phyloP scores from a whole-genome alignment of 768 basidiomycete genomes.

The Pleurotus tuber-regium region DNA sequence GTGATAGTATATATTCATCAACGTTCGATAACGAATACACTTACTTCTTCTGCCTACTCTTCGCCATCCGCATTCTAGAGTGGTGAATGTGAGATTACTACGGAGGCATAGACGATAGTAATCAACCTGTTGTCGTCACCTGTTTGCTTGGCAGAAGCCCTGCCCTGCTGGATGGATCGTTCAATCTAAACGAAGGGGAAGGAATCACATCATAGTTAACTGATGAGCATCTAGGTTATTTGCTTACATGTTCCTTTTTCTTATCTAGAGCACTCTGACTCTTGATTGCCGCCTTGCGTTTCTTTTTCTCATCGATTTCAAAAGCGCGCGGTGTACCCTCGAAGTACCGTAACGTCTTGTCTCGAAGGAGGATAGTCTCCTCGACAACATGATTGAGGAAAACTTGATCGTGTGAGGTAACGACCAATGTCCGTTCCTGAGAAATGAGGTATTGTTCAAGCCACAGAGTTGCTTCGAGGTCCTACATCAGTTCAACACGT shows the following conservation, averaged over 20 bases:
- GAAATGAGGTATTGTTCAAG: conserved; percentile 48
- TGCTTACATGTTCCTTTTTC: conserved; percentile 33
- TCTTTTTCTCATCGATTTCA: conserved; percentile 43
- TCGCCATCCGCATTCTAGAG: conserved; percentile 42
- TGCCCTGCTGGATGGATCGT: conserved; percentile 51
- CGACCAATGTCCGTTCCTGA: conserved; percentile 42
- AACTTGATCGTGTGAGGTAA: conserved; percentile 65
- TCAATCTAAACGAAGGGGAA: conserved; percentile 35
- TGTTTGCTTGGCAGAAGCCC: conserved; percentile 48
- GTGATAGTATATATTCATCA: background rate
- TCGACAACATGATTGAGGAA: conserved; percentile 60
- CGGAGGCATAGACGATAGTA: too few species aligned
- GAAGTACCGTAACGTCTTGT: conserved; percentile 51
- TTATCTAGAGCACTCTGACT: conserved; percentile 43
- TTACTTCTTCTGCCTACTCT: conserved; percentile 55
- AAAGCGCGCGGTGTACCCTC: conserved; percentile 54
- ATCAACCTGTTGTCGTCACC: conserved; percentile 58
- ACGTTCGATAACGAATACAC: background rate
- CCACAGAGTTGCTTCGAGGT: conserved; percentile 52
- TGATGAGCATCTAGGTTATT: background rate
- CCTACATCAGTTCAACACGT: conserved; percentile 19
- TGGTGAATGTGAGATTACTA: too few species aligned
- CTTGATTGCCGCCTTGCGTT: conserved; percentile 40
- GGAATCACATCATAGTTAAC: background rate
- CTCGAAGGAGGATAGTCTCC: conserved; percentile 58